Evolutionary conservation across 805 yeast species (phyloP), one percentile per base, ranked within the genome.

Genomic region (Ogataea kodamae): DNA sequence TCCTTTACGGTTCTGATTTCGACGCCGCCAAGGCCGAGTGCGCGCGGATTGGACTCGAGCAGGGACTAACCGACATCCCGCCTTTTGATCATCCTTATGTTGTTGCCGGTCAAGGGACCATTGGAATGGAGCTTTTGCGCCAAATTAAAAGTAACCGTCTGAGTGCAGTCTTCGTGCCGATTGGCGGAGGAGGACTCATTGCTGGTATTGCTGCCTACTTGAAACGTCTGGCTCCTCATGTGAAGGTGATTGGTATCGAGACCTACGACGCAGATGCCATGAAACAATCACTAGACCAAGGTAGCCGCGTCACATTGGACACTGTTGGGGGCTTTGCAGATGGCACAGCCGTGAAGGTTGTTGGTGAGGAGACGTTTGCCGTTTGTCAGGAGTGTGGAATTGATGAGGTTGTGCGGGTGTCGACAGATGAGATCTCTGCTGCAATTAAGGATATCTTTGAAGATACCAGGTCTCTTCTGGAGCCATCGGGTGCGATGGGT

Each of bases 91-190:
- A 92, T 54, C 99, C 99, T 2, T 86, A 81, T 49, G 96, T 92
- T 45, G 87, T 92, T 62, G 98, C 99, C 6, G 99, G 99, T 15
- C 99, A 92, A 62, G 99, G 97, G 40, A 92, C 99, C 16, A 81
- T 90, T 43, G 98, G 95, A 3, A 74, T 89, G 75, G 99, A 92
- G 62, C 65, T 92, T 16, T 65, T 92, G 35, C 77, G 96, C 58
- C 99, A 92, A 64, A 72, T 88, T 20, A 78, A 86, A 45, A 68
- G 81, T 30, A 77, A 79, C 36, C 78, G 81, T 42, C 69, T 90
- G 46, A 75, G 74, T 48, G 97, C 97, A 2, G 82, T 92, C 1
- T 92, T 92, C 56, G 78, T 87, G 38, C 88, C 95, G 19, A 83
- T 90, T 37, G 99, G 99, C 38, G 99, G 99, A 39, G 99, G 97